phyloP scores from a whole-genome alignment of 179 eudicot species.

The Drosera spatulata region DNA sequence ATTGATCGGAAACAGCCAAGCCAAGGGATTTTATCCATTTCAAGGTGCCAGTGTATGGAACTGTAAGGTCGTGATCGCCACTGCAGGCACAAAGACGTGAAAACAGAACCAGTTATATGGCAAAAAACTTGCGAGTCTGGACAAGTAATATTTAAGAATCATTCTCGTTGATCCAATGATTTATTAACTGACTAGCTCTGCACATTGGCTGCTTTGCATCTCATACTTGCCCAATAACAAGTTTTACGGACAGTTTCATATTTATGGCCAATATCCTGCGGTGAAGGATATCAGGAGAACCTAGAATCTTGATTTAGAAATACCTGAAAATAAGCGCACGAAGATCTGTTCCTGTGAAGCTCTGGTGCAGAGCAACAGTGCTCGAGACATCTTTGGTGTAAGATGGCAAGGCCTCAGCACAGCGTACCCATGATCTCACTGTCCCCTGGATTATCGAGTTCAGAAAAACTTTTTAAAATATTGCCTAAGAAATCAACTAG shows the following conservation, averaged over 20 bases:
- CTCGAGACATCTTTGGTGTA: slow-evolving; percentile 6
- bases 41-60: slow-evolving; percentile 17
- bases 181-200: no score
- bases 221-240: not conserved
- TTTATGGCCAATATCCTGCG: not conserved
- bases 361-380: slow-evolving; percentile 7
- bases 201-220: no score
- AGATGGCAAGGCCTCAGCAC: not conserved
- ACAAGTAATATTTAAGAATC: not conserved
- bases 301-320: not conserved
- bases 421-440: slow-evolving; percentile 6
- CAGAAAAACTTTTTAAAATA: not conserved
- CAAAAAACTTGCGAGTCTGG: not conserved
- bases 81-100: slow-evolving; percentile 1
- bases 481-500: not conserved
- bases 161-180: not conserved
- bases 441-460: slow-evolving; percentile 5
- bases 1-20: slow-evolving; percentile 13
- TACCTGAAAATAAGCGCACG: slow-evolving; percentile 10
- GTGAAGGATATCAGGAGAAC: not conserved
- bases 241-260: not conserved
- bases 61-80: slow-evolving; percentile 22
- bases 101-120: not conserved
- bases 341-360: slow-evolving; percentile 6
- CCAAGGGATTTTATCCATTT: slow-evolving; percentile 27